Base-by-base conservation (phyloP, 2,329 filamentous ascomycete genomes). In the Calonectria pauciramosa region DNA sequence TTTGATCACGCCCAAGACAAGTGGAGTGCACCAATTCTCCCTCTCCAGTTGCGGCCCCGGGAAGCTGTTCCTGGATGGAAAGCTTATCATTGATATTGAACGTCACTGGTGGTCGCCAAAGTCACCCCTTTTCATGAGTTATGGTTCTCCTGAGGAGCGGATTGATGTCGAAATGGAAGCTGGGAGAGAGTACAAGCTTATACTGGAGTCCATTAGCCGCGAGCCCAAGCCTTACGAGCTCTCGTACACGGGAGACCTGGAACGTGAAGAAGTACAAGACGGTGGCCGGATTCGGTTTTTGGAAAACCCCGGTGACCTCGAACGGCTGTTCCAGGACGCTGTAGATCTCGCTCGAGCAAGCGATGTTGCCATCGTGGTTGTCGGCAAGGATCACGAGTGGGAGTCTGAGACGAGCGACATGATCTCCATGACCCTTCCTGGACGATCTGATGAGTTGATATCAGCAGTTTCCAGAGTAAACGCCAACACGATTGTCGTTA, bases 31-130 rank as follows among this genome's bases (percentile, higher is more conserved):
- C 10, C 54, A 75, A 32, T 66, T 76, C 14, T 77, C 76, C 0
- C 52, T 77, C 1, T 76, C 75, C 1, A 66, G 64, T 0, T 76
- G 74, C 16, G 76, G 76, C 0, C 65, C 76, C 1, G 76, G 72
- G 3, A 76, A 73, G 18, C 67, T 77, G 3, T 71, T 73, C 0
- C 30, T 77, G 8, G 56, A 77, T 36, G 70, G 76, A 7, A 66
- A 77, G 10, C 32, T 71, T 8, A 30, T 77, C 11, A 71, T 76
- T 16, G 30, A 75, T 14, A 76, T 77, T 47, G 72, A 75, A 1
- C 51, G 75, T 6, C 76, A 70, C n/a, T 77, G 72, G 74, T 77
- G 76, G 74, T 77, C 74, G 5, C 76, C 76, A 1, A 77, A 76
- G 23, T 76, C 75, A 0, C 67, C 76, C 1, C 51, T 77, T 3